A percentile compares a stretch with the other conserved stretches of the same genome.
Evolutionary conservation across 1,284 basidiomycete genomes (phyloP).

Genomic region (Cronartium ribicola): DNA sequence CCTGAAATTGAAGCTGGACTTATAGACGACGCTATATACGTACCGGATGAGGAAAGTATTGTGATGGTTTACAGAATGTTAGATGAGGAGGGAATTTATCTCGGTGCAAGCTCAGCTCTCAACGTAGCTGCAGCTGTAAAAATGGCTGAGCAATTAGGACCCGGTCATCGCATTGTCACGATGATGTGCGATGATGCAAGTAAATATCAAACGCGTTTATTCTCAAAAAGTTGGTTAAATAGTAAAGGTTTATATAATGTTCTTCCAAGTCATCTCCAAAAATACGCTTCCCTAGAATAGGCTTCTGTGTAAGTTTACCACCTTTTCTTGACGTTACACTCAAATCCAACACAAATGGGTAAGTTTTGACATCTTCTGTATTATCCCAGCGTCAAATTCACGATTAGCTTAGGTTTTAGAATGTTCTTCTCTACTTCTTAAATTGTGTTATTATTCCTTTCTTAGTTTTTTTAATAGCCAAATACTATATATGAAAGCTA

Average conservation of each 20-base stretch:
- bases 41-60: conserved; percentile 85
- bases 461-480: too few species aligned
- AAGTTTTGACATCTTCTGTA: too few species aligned
- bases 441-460: too few species aligned
- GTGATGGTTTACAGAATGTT: conserved; percentile 88
- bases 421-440: too few species aligned
- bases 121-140: conserved; percentile 92
- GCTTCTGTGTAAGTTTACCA: too few species aligned
- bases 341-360: too few species aligned
- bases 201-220: conserved; percentile 84
- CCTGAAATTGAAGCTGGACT: conserved; percentile 67
- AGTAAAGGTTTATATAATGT: conserved; percentile 72
- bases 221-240: conserved; percentile 90
- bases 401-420: too few species aligned
- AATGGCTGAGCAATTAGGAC: conserved; percentile 76
- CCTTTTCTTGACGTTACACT: too few species aligned
- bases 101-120: conserved; percentile 91
- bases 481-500: too few species aligned
- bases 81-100: conserved; percentile 87
- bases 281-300: conserved; percentile 75
- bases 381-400: too few species aligned
- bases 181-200: conserved; percentile 88
- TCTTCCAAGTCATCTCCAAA: conserved; percentile 78
- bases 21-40: conserved; percentile 74
- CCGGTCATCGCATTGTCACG: conserved; percentile 76